These are phyloP conservation scores for Aspergillus bertholletiae DNA, from an alignment of 495 filamentous ascomycete species.

Conservation along the genomic window DNA sequence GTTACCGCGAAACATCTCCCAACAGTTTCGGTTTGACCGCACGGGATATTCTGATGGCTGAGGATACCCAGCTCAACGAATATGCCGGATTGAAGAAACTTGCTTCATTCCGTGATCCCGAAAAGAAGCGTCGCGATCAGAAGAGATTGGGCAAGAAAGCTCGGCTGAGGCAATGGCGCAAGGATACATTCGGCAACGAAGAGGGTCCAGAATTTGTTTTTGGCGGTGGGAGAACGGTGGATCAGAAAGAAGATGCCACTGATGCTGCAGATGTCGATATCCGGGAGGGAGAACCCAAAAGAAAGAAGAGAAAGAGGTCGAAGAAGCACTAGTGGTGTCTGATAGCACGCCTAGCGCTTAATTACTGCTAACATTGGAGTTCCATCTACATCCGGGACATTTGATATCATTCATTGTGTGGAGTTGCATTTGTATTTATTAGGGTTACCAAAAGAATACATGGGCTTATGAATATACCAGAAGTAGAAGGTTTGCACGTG, in stretches of 20 bases:
- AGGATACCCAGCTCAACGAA: slow-evolving; percentile 81
- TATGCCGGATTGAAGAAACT: slow-evolving; percentile 94
- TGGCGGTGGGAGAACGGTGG: slow-evolving; percentile 19
- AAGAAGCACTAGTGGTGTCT: slow-evolving; percentile 37
- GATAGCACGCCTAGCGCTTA: background rate
- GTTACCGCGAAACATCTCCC: slow-evolving; percentile 92
- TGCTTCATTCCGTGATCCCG: slow-evolving; percentile 78
- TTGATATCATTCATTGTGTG: background rate
- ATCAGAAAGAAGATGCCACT: slow-evolving; percentile 19
- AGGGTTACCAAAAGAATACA: background rate
- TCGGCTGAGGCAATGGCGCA: slow-evolving; percentile 82
- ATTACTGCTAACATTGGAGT: background rate
- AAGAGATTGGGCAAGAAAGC: slow-evolving; percentile 90
- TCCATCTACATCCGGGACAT: background rate
- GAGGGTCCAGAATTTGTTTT: slow-evolving; percentile 51
- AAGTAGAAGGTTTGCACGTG: background rate
- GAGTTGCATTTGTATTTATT: background rate
- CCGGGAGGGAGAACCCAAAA: slow-evolving; percentile 37
- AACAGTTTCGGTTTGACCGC: slow-evolving; percentile 83
- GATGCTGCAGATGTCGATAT: slow-evolving; percentile 41
- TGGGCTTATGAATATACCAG: background rate
- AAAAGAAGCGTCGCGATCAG: slow-evolving; percentile 84
- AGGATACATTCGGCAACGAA: slow-evolving; percentile 82
- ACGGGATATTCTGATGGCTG: slow-evolving; percentile 87
- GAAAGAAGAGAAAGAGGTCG: slow-evolving; percentile 49